A percentile compares a stretch with the other conserved stretches of the same genome.
Evolutionary conservation across 2,329 filamentous ascomycete species (phyloP).

Genomic region (Elsinoe arachidis): DNA sequence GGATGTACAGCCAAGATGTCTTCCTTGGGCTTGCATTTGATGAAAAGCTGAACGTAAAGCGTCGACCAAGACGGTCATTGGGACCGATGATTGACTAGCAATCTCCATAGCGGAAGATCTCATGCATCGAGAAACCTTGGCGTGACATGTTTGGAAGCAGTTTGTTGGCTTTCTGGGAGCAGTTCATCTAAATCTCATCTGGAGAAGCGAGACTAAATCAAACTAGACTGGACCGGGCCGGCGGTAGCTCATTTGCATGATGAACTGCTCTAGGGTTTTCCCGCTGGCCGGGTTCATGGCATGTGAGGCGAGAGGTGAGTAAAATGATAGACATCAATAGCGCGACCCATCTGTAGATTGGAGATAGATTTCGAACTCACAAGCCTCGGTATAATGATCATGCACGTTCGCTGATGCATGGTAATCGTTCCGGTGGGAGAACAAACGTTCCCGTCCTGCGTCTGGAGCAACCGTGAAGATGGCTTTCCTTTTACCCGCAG

Average conservation of each 20-base stretch:
- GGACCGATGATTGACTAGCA: neutral
- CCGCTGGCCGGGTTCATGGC: constrained; percentile 8
- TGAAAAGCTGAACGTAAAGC: neutral
- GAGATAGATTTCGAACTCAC: neutral
- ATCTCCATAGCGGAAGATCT: neutral
- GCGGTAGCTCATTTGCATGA: neutral
- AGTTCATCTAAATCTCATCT: constrained; percentile 10
- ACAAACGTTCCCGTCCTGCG: neutral
- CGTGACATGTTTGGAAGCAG: neutral
- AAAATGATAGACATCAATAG: neutral
- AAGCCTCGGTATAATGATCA: neutral
- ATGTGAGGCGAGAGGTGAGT: neutral
- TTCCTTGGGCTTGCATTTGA: neutral
- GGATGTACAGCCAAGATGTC: neutral
- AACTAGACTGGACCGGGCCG: neutral
- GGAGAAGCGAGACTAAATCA: constrained; percentile 1
- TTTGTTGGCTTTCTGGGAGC: neutral
- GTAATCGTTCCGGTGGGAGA: neutral
- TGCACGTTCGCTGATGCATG: neutral
- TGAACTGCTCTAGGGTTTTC: constrained; percentile 7
- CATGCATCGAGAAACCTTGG: constrained; percentile 10
- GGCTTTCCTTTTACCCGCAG: neutral
- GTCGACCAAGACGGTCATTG: neutral
- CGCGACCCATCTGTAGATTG: neutral
- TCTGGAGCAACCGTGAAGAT: neutral